Base-by-base conservation (phyloP, 2,329 filamentous ascomycete species). In the Aspergillus sergii region DNA sequence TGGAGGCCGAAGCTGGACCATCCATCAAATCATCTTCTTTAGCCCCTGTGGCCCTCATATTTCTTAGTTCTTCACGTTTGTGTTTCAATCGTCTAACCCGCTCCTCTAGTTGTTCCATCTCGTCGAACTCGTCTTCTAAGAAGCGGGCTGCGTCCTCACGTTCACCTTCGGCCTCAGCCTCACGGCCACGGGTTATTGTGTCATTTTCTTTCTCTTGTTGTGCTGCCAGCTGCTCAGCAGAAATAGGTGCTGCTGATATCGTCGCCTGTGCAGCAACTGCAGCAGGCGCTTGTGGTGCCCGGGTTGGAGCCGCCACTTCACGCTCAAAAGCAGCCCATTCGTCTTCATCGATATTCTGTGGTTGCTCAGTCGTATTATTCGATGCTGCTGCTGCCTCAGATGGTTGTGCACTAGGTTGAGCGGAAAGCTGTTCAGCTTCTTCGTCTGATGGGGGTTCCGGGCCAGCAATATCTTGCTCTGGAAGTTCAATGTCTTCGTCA, bases 241-340 rank as follows among this genome's bases (percentile, higher is more conserved):
- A 86, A 73, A 93, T 81, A 3, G 89, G 89, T 0, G 89, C 88
- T 0, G 90, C 90, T 1, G 85, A 88, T 66, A 93, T 92, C 3
- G 88, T 86, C 8, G 86, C 88, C 62, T 85, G 70, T 1, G 76
- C 71, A 6, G 73, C 64, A 57, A 78, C 61, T 4, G 75, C 74
- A 45, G 74, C 70, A 26, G 73, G 72, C 26, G 70, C 66, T 50
- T 77, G 71, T 19, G 69, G 71, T 50, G 66, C 65, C 61, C 76
- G 76, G 10, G 78, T 76, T 57, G 79, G 76, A 46, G 75, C 80
- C 9, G 88, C 90, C 60, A 96, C 88, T 59, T 96, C 92, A 3
- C 91, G 91, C 75, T 97, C 90, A 73, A 96, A 96, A 10, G 92
- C 91, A 2, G 91, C 90, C 91, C 91, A 95, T 77, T 95, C 91